These are phyloP conservation scores for Talaromyces ruber DNA, from an alignment of 495 filamentous ascomycete species.

Conservation along the genomic window DNA sequence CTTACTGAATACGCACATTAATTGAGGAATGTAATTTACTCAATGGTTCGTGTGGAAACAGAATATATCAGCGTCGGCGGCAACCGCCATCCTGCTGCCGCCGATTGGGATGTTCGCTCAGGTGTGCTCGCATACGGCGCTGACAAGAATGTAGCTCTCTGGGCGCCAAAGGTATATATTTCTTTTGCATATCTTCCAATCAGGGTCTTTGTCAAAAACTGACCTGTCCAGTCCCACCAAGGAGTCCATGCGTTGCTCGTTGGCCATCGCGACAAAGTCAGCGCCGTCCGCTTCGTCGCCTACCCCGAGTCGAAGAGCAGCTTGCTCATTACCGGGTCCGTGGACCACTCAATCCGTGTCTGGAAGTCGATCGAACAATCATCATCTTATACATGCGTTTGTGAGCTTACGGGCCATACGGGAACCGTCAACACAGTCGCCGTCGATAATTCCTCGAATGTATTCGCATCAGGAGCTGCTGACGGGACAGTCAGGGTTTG, in stretches of 20 bases:
- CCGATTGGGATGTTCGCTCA: constrained; percentile 73
- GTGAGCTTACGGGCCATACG: constrained; percentile 52
- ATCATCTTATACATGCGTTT: constrained; percentile 30
- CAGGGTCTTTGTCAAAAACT: no score
- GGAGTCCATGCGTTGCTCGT: constrained; percentile 65
- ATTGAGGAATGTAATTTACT: background rate
- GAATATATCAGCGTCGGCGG: constrained; percentile 78
- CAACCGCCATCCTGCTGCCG: constrained; percentile 80
- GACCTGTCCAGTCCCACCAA: constrained; percentile 25
- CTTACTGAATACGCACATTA: background rate
- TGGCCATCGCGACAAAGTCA: constrained; percentile 76
- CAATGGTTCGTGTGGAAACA: constrained; percentile 37
- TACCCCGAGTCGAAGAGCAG: constrained; percentile 33
- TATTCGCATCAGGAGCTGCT: constrained; percentile 67
- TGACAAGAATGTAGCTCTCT: constrained; percentile 79
- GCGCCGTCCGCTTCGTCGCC: constrained; percentile 71
- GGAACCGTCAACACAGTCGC: constrained; percentile 75
- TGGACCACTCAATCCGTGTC: constrained; percentile 68
- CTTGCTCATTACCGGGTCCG: constrained; percentile 69
- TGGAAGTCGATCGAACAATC: constrained; percentile 43
- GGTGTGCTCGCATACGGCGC: constrained; percentile 83
- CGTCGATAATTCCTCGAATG: constrained; percentile 35
- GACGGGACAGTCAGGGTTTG: constrained; percentile 81
- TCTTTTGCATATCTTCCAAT: background rate
- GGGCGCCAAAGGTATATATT: constrained; percentile 67